Percentiles rank a stretch among this genome's conserved stretches.
Evolutionary conservation across 1,284 basidiomycete genomes (phyloP).

Genomic region (Rhodotorula sp.): DNA sequence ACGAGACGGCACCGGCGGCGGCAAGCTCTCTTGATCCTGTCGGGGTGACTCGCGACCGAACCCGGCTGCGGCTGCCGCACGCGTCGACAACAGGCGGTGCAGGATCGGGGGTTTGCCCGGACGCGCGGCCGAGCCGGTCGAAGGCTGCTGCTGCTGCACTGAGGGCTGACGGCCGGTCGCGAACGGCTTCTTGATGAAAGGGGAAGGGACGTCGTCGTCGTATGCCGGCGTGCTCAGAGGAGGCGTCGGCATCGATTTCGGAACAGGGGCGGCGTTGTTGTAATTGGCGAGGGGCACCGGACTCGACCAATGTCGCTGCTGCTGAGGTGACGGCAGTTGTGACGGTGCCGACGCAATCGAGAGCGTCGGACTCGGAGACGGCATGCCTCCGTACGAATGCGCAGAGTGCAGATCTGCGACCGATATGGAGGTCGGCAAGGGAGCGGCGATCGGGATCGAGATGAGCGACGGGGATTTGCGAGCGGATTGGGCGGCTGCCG

Average conservation of each 20-base stretch:
- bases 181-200: conserved; percentile 62
- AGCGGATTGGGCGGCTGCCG: conserved; percentile 10
- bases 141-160: not conserved
- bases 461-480: conserved; percentile 25
- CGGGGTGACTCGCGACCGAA: not conserved
- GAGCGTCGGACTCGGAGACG: conserved; percentile 7
- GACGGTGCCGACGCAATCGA: not conserved
- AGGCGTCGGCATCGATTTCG: not conserved
- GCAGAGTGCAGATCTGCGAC: conserved; percentile 5
- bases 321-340: not conserved
- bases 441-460: conserved; percentile 4
- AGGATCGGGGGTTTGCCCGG: conserved; percentile 25
- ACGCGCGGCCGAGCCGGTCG: not conserved
- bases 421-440: conserved; percentile 8
- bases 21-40: not conserved
- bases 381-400: not conserved
- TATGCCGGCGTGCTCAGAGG: not conserved
- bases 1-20: not conserved
- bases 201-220: conserved; percentile 78
- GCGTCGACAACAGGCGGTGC: conserved; percentile 21
- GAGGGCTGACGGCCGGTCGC: conserved; percentile 1
- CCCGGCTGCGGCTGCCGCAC: conserved; percentile 20
- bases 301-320: not conserved
- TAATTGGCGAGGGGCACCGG: not conserved
- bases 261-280: not conserved